These are phyloP conservation scores for Pseudogymnoascus sp. DNA, from an alignment of 2,329 filamentous ascomycete genomes.

Conservation along the genomic window DNA sequence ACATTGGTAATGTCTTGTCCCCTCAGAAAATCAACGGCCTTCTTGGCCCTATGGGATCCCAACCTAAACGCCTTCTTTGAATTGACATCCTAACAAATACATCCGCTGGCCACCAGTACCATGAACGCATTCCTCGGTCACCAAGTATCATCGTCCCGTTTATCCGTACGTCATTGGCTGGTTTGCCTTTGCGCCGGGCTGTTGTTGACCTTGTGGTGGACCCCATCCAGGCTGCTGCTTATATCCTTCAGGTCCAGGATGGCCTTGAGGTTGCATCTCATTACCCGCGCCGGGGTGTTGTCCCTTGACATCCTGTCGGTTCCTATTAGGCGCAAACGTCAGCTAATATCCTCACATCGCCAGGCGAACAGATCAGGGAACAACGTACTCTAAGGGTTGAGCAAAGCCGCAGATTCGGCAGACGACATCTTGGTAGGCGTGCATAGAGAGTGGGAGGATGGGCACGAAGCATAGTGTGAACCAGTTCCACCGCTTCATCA, in stretches of 20 bases:
- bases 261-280: slow-evolving; percentile 2
- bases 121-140: not conserved
- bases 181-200: not conserved
- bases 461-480: slow-evolving; percentile 79
- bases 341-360: not conserved
- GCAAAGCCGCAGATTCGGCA: slow-evolving; percentile 73
- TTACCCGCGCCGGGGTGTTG: not conserved
- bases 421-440: slow-evolving; percentile 60
- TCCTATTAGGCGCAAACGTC: not conserved
- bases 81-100: not conserved
- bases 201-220: slow-evolving; percentile 3
- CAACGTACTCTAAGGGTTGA: slow-evolving; percentile 48
- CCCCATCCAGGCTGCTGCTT: slow-evolving; percentile 2
- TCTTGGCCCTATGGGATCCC: not conserved
- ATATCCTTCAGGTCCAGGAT: not conserved
- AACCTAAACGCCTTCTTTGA: not conserved
- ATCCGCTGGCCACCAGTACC: not conserved
- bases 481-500: slow-evolving; percentile 61
- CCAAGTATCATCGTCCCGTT: not conserved
- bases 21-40: not conserved
- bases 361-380: too few species aligned
- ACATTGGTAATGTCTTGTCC: slow-evolving; percentile 3
- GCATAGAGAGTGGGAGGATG: slow-evolving; percentile 62
- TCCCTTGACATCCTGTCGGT: not conserved
- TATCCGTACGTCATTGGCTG: slow-evolving; percentile 6